Evolutionary conservation across 2,329 filamentous ascomycete species (phyloP).

Genomic region (Exophiala sp.): DNA sequence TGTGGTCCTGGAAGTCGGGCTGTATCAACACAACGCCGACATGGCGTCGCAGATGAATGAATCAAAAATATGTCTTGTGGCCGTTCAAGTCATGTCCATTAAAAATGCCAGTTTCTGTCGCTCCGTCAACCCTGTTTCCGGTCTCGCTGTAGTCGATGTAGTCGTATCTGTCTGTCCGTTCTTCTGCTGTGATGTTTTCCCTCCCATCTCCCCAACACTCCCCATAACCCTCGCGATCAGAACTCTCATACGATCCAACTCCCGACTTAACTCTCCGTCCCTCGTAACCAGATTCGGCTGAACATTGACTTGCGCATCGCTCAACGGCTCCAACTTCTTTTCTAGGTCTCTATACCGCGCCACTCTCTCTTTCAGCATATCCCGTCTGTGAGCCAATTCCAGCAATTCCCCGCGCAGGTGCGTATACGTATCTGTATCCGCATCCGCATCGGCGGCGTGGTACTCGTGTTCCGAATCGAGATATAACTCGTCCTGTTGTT

Average conservation of each 20-base stretch:
- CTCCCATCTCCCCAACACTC: slow-evolving; percentile 34
- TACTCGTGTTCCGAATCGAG: slow-evolving; percentile 3
- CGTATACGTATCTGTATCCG: slow-evolving; percentile 31
- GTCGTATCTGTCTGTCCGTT: slow-evolving; percentile 12
- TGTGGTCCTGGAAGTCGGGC: background rate
- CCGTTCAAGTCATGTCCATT: slow-evolving; percentile 36
- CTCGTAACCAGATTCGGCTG: slow-evolving; percentile 51
- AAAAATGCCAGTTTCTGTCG: slow-evolving; percentile 35
- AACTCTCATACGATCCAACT: slow-evolving; percentile 47
- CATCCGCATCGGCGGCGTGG: background rate
- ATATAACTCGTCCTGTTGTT: slow-evolving; percentile 12
- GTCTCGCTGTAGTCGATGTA: slow-evolving; percentile 14
- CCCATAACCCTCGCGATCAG: slow-evolving; percentile 41
- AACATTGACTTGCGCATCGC: slow-evolving; percentile 45
- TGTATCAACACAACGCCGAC: slow-evolving; percentile 11
- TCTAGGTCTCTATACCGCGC: slow-evolving; percentile 44
- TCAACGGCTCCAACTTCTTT: slow-evolving; percentile 45
- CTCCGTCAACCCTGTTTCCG: slow-evolving; percentile 6
- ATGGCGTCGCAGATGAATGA: background rate
- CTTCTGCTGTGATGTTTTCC: background rate
- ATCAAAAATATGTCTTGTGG: background rate
- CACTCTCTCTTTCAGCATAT: slow-evolving; percentile 43
- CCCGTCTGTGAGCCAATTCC: slow-evolving; percentile 41
- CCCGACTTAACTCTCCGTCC: slow-evolving; percentile 46
- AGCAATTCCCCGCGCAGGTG: slow-evolving; percentile 41